phyloP scores from a whole-genome alignment of 2,329 filamentous ascomycete genomes.

The Calonectria honghensis region DNA sequence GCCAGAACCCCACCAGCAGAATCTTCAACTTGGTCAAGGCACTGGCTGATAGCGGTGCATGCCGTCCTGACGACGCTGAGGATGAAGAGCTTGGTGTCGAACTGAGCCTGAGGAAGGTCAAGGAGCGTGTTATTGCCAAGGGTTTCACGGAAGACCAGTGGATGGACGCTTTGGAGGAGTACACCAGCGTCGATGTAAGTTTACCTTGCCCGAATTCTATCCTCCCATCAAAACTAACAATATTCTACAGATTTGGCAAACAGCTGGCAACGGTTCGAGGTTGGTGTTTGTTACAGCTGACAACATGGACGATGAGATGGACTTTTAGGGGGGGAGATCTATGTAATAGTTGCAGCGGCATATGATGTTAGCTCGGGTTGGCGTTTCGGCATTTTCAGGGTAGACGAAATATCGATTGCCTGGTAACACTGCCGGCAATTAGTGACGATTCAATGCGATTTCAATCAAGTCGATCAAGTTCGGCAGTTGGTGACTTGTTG shows the following conservation, averaged over 20 bases:
- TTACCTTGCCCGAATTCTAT: constrained; percentile 30
- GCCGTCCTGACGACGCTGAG: constrained; percentile 81
- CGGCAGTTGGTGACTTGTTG: background rate
- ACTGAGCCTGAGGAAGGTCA: constrained; percentile 89
- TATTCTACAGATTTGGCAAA: constrained; percentile 82
- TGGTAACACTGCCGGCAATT: constrained; percentile 44
- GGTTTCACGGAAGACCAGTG: constrained; percentile 98
- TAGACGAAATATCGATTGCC: constrained; percentile 47
- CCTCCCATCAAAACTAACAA: constrained; percentile 61
- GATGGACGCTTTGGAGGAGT: constrained; percentile 89
- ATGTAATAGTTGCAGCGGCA: constrained; percentile 46
- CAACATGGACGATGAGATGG: constrained; percentile 71
- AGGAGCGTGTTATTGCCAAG: constrained; percentile 94
- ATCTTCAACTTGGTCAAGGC: constrained; percentile 96
- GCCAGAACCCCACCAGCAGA: constrained; percentile 87
- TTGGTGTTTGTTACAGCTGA: constrained; percentile 81
- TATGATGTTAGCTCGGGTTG: constrained; percentile 50
- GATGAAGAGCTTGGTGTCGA: constrained; percentile 76
- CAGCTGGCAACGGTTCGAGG: constrained; percentile 80
- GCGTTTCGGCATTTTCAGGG: constrained; percentile 58
- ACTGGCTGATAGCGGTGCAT: constrained; percentile 90
- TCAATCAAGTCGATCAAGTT: constrained; percentile 14
- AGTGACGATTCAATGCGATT: constrained; percentile 42
- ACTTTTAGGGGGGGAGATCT: constrained; percentile 52
- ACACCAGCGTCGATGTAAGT: constrained; percentile 92